Conservation (phyloP, 768 basidiomycete species). For the Pholiota molesta region DNA sequence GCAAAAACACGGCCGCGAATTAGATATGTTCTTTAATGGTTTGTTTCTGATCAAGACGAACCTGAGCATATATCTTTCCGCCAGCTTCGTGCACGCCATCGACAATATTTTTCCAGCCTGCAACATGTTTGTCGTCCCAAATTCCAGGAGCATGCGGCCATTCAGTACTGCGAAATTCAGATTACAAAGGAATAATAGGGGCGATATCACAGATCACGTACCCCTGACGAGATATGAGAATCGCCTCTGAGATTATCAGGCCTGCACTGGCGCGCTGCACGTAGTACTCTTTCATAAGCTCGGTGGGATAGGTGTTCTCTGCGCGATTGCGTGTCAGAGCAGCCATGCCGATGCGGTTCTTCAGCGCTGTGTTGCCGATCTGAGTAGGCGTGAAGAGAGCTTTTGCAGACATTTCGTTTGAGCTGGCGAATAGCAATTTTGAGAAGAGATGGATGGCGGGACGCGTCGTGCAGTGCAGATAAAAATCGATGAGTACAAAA, state of each 20-base stretch:
- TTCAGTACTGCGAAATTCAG: conserved; percentile 28
- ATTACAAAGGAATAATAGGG: background rate
- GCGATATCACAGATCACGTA: conserved; percentile 6
- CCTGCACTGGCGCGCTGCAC: conserved; percentile 36
- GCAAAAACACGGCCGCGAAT: background rate
- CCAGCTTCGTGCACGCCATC: conserved; percentile 44
- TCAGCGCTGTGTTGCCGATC: conserved; percentile 36
- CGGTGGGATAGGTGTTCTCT: conserved; percentile 36
- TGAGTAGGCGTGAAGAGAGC: conserved; percentile 35
- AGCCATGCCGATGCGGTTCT: conserved; percentile 42
- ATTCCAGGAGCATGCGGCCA: conserved; percentile 42
- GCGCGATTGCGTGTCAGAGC: conserved; percentile 44
- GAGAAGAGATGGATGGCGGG: background rate
- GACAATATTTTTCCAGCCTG: conserved; percentile 40
- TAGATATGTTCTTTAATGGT: background rate
- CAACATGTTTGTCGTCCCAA: conserved; percentile 38
- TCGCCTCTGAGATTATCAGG: conserved; percentile 37
- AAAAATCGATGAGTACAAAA: background rate
- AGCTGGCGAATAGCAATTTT: background rate
- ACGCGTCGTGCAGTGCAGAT: background rate
- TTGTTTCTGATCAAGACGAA: conserved; percentile 11
- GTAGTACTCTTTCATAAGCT: conserved; percentile 38
- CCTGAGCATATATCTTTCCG: conserved; percentile 39
- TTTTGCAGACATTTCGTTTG: background rate
- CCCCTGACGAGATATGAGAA: conserved; percentile 35